Percentiles rank a stretch among this genome's conserved stretches.
Evolutionary conservation across 2,329 filamentous ascomycete genomes (phyloP).

Genomic region (Nectriaceae sp.): DNA sequence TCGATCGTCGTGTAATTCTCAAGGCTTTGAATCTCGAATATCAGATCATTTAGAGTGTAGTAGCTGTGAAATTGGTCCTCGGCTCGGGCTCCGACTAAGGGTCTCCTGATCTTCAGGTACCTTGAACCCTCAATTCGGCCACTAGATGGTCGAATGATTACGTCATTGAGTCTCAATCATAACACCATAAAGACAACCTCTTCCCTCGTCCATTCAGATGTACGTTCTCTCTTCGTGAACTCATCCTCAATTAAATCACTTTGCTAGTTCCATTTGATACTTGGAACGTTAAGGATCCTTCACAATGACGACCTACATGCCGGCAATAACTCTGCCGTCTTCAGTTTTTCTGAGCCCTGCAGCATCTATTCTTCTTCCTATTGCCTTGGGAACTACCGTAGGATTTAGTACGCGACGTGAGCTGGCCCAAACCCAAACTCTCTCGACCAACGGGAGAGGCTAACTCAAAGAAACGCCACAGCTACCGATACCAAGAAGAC

Average conservation of each 20-base stretch:
- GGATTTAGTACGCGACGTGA: slow-evolving; percentile 69
- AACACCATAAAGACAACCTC: no score
- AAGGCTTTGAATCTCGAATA: no score
- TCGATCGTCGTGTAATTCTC: no score
- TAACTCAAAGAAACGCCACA: slow-evolving; percentile 28
- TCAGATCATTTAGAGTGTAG: no score
- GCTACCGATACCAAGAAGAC: slow-evolving; percentile 60
- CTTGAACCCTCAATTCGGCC: no score
- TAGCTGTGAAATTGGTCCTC: no score
- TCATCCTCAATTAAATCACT: not conserved
- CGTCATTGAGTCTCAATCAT: slow-evolving; percentile 22
- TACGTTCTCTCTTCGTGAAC: not conserved
- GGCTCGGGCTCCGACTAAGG: no score
- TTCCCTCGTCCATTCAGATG: no score
- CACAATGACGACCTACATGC: slow-evolving; percentile 77
- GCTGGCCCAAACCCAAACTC: slow-evolving; percentile 30
- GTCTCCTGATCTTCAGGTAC: no score
- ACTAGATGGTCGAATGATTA: no score
- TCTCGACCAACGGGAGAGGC: not conserved
- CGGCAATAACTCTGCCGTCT: slow-evolving; percentile 73
- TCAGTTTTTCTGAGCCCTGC: slow-evolving; percentile 72
- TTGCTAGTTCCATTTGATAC: not conserved
- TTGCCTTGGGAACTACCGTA: slow-evolving; percentile 71
- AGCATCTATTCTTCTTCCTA: slow-evolving; percentile 73
- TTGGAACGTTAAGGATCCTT: not conserved